phyloP scores from a whole-genome alignment of 2,329 filamentous ascomycete species.

The Fusarium tuaranense region DNA sequence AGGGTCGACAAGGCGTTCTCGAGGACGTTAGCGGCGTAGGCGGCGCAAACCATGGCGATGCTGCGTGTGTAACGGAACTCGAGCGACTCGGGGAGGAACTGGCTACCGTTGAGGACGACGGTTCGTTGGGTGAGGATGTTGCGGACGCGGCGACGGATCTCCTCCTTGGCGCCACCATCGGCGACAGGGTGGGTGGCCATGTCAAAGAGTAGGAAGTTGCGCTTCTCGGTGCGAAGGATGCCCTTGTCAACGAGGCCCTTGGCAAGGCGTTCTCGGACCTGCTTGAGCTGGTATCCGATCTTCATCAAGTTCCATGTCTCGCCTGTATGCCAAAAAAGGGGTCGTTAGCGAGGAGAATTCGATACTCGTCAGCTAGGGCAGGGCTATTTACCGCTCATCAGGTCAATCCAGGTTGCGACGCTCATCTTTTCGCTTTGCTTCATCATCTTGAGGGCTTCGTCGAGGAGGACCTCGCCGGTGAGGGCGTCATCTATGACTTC shows the following conservation, averaged over 20 bases:
- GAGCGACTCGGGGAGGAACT: conserved; percentile 93
- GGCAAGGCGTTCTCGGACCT: conserved; percentile 95
- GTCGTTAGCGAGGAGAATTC: conserved; percentile 28
- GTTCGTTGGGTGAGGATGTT: conserved; percentile 94
- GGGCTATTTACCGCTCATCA: conserved; percentile 86
- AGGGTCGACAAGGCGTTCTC: conserved; percentile 97
- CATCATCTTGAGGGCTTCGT: conserved; percentile 99
- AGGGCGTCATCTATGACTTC: conserved; percentile 97
- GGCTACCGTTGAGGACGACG: conserved; percentile 85
- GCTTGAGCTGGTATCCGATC: conserved; percentile 99
- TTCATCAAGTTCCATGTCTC: conserved; percentile 99
- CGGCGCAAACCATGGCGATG: conserved; percentile 95
- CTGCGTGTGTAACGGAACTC: conserved; percentile 95
- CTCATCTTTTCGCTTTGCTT: conserved; percentile 99
- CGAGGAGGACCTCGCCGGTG: conserved; percentile 95
- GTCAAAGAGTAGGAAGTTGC: conserved; percentile 99
- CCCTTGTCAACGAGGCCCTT: conserved; percentile 99
- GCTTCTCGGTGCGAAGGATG: conserved; percentile 97
- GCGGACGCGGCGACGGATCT: conserved; percentile 92
- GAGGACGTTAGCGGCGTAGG: conserved; percentile 96
- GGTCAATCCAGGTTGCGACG: conserved; percentile 97
- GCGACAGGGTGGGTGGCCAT: conserved; percentile 99
- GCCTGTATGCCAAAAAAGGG: conserved; percentile 65
- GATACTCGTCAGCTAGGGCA: conserved; percentile 20
- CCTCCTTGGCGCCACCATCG: conserved; percentile 96